Percentiles rank a stretch among this genome's conserved stretches.
Evolutionary conservation across 345 rosid genomes (phyloP).

Genomic region (Trapa bicornis): DNA sequence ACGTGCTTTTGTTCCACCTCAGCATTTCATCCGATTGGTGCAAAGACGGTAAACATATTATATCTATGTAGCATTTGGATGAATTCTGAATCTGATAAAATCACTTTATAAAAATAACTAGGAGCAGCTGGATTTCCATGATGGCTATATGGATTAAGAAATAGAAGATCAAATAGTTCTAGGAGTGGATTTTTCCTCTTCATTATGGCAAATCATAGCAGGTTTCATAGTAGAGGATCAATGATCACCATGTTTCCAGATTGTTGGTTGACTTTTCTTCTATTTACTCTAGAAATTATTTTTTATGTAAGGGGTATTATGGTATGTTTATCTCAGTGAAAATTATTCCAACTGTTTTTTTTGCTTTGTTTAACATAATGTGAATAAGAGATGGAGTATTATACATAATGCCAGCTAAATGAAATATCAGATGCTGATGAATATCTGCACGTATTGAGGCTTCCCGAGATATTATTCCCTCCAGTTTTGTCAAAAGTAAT

Average conservation of each 20-base stretch:
- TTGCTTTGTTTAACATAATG: neutral
- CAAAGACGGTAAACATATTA: slow-evolving; percentile 60
- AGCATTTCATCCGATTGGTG: slow-evolving; percentile 93
- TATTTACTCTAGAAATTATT: neutral
- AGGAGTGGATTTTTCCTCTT: neutral
- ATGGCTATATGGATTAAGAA: neutral
- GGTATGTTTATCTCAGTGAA: neutral
- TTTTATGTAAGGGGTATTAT: neutral
- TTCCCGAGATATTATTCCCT: neutral
- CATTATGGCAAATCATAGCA: neutral
- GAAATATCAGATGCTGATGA: neutral
- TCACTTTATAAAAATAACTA: neutral
- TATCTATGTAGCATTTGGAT: neutral
- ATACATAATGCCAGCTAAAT: neutral
- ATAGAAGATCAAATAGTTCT: neutral
- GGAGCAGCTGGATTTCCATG: neutral
- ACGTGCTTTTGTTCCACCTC: slow-evolving; percentile 99
- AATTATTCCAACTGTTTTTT: neutral
- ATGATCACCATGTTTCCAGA: neutral
- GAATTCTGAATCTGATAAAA: neutral
- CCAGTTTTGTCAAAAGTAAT: neutral
- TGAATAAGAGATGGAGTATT: neutral
- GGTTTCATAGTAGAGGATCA: neutral
- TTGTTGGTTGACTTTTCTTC: neutral
- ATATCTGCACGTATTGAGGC: neutral